Conservation (phyloP, 129 eudicot genomes). For the Centaurea solstitialis region DNA sequence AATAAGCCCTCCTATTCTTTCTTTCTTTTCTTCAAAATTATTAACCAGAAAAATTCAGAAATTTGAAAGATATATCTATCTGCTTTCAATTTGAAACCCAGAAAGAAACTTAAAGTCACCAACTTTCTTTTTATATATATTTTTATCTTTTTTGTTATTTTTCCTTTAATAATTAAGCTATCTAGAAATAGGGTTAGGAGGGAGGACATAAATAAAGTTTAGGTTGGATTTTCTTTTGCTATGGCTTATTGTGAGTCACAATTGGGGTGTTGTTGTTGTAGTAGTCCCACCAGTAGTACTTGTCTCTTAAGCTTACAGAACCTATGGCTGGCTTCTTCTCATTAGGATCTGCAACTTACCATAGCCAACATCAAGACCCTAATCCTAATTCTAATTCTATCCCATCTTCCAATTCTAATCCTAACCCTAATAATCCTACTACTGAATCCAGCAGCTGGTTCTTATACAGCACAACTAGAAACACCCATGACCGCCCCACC, state of each 20-base stretch:
- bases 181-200: constrained; percentile 41
- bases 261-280: constrained; percentile 32
- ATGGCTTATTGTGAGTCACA: constrained; percentile 60
- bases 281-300: constrained; percentile 22
- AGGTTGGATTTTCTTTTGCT: constrained; percentile 35
- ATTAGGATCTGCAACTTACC: constrained; percentile 46
- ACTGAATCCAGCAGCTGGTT: constrained; percentile 29
- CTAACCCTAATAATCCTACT: constrained; percentile 20
- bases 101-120: neutral
- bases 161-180: constrained; percentile 17
- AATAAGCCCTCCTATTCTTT: neutral
- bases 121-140: constrained; percentile 1
- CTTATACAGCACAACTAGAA: constrained; percentile 33
- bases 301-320: constrained; percentile 29
- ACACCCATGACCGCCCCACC: constrained; percentile 33
- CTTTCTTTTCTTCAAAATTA: constrained; percentile 1
- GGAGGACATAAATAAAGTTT: constrained; percentile 34
- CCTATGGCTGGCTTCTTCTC: constrained; percentile 84
- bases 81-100: constrained; percentile 4
- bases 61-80: neutral
- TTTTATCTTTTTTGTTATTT: neutral
- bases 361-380: constrained; percentile 26
- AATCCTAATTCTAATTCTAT: constrained; percentile 19
- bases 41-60: constrained; percentile 13
- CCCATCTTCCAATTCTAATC: constrained; percentile 39